Evolutionary conservation across 768 basidiomycete species (phyloP).

Genomic region (Rubroboletus satanas): DNA sequence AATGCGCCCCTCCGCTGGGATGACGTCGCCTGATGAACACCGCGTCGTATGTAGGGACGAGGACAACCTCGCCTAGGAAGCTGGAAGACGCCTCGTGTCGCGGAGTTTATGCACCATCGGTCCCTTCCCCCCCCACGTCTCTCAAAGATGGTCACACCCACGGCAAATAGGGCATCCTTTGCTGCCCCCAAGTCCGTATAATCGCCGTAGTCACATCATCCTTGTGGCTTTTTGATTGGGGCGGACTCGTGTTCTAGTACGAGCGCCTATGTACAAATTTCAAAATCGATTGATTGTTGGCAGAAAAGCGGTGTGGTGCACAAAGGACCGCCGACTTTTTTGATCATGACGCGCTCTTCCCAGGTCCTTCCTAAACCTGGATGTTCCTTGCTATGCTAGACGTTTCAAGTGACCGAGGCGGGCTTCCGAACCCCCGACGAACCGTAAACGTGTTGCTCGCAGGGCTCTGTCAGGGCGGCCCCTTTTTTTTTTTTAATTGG

Average conservation of each 20-base stretch:
- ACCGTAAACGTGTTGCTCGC: not conserved
- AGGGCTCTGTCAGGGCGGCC: not conserved
- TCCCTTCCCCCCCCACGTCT: not conserved
- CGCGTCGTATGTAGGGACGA: not conserved
- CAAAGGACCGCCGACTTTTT: not conserved
- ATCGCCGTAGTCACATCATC: not conserved
- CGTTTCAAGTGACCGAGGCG: not conserved
- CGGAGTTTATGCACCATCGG: not conserved
- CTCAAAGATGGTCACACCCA: not conserved
- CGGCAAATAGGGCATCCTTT: not conserved
- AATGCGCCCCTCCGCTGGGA: not conserved
- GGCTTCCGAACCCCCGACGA: not conserved
- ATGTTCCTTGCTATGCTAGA: no score
- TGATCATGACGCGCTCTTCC: not conserved
- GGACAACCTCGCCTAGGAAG: not conserved
- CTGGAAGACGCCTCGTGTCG: conserved; percentile 1
- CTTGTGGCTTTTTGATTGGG: not conserved
- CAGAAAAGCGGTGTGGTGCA: not conserved
- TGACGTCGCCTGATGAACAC: not conserved
- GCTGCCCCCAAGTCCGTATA: not conserved
- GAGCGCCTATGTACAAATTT: not conserved
- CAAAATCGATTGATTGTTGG: not conserved
- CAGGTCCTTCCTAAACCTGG: not conserved
- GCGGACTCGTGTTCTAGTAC: no score
- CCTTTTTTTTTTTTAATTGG: no score